Evolutionary conservation across 441 rosid genomes (phyloP).

Genomic region (Populus hybrid): DNA sequence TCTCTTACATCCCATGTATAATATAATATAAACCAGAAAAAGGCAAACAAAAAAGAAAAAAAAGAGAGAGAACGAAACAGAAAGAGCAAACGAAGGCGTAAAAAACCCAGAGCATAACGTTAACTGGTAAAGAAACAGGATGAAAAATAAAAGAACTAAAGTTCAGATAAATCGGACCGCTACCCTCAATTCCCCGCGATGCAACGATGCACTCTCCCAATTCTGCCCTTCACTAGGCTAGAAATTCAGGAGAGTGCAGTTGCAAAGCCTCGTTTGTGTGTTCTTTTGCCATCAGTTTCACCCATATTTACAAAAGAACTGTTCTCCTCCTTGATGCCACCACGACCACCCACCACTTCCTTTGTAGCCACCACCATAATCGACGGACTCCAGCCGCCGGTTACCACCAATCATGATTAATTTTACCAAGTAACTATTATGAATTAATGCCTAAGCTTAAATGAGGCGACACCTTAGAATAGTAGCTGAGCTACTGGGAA

Average conservation of each 20-base stretch:
- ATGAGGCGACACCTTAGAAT: not conserved
- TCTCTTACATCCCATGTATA: conserved; percentile 65
- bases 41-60: not conserved
- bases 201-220: conserved; percentile 64
- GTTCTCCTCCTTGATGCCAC: conserved; percentile 15
- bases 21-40: not conserved
- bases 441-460: not conserved
- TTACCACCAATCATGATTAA: conserved; percentile 17
- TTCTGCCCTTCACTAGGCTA: conserved; percentile 42
- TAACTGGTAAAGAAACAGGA: conserved; percentile 11
- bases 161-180: conserved; percentile 60
- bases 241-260: conserved; percentile 63
- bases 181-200: conserved; percentile 84
- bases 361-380: conserved; percentile 13
- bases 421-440: not conserved
- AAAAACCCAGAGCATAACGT: conserved; percentile 12
- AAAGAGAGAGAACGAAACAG: not conserved
- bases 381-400: conserved; percentile 5
- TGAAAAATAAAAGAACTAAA: conserved; percentile 3
- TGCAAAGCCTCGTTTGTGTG: conserved; percentile 46
- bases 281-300: conserved; percentile 25
- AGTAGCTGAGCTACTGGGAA: too few relatives aligned
- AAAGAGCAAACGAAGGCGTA: not conserved
- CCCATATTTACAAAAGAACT: conserved; percentile 33
- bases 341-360: conserved; percentile 17